Evolutionary conservation across 768 basidiomycete species (phyloP).

Genomic region (Stropharia rugosoannulata): DNA sequence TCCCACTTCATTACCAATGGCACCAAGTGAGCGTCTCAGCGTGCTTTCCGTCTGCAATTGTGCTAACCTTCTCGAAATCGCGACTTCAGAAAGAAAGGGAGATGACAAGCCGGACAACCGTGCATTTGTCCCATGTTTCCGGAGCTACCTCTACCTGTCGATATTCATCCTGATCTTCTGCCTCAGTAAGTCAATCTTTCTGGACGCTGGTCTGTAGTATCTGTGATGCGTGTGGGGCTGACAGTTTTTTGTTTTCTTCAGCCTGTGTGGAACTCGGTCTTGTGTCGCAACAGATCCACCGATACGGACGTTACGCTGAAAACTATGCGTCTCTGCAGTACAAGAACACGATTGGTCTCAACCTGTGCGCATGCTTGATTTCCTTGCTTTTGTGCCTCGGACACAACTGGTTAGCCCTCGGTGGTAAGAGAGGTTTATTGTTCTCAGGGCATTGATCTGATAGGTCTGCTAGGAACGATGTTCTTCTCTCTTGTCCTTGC

Average conservation of each 20-base stretch:
- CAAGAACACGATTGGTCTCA: conserved; percentile 28
- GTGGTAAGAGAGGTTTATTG: conserved; percentile 15
- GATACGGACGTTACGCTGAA: conserved; percentile 21
- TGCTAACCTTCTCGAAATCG: background rate
- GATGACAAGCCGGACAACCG: conserved; percentile 12
- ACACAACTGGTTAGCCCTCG: conserved; percentile 23
- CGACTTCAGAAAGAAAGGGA: background rate
- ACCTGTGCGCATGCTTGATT: conserved; percentile 24
- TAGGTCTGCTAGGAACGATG: conserved; percentile 19
- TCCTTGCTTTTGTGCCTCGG: conserved; percentile 23
- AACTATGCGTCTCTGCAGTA: conserved; percentile 28
- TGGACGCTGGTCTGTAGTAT: background rate
- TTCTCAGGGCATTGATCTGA: background rate
- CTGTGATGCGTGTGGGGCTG: background rate
- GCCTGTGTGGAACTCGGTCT: conserved; percentile 27
- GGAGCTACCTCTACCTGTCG: conserved; percentile 19
- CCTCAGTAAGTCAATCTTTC: conserved; percentile 20
- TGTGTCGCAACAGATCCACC: conserved; percentile 29
- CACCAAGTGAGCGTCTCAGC: background rate
- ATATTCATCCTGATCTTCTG: conserved; percentile 25
- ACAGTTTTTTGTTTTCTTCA: background rate
- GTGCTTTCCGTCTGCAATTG: background rate
- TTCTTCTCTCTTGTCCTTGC: conserved; percentile 26
- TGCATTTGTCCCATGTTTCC: conserved; percentile 10
- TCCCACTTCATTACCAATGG: background rate